Conservation (phyloP, 1,284 basidiomycete genomes). For the Bjerkandera adusta region DNA sequence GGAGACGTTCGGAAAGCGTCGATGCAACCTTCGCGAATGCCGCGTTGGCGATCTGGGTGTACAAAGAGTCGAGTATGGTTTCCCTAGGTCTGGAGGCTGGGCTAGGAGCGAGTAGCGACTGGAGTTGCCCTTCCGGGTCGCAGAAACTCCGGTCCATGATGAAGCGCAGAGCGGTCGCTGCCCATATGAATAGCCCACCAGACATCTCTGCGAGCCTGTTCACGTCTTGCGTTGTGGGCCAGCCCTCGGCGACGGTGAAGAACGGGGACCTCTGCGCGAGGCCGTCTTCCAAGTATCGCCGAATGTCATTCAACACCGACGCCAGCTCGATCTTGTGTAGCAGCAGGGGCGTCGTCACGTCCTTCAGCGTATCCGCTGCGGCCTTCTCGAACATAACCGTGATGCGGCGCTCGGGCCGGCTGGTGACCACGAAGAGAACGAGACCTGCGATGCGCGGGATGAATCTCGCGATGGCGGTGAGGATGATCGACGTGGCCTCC, state of each 20-base stretch:
- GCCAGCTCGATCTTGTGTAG: not conserved
- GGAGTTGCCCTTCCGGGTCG: not conserved
- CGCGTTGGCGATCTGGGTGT: not conserved
- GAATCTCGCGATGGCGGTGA: not conserved
- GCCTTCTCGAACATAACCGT: not conserved
- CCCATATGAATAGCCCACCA: not conserved
- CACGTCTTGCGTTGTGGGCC: not conserved
- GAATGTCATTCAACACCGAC: not conserved
- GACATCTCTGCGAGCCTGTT: not conserved
- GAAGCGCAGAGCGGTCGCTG: conserved; percentile 7
- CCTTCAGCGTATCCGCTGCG: not conserved
- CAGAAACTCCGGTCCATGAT: not conserved
- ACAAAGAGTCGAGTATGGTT: not conserved
- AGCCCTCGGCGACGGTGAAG: not conserved
- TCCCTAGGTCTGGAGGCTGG: not conserved
- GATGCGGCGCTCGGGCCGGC: conserved; percentile 10
- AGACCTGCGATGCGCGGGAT: not conserved
- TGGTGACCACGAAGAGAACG: not conserved
- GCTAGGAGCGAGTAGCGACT: not conserved
- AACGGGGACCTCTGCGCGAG: not conserved
- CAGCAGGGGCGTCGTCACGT: not conserved
- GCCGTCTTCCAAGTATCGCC: not conserved
- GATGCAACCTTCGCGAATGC: too few species aligned
- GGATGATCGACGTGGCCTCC: conserved; percentile 6
- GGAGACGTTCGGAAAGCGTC: too few species aligned